phyloP scores from a whole-genome alignment of 345 rosid genomes.

The Barbarea vulgaris region DNA sequence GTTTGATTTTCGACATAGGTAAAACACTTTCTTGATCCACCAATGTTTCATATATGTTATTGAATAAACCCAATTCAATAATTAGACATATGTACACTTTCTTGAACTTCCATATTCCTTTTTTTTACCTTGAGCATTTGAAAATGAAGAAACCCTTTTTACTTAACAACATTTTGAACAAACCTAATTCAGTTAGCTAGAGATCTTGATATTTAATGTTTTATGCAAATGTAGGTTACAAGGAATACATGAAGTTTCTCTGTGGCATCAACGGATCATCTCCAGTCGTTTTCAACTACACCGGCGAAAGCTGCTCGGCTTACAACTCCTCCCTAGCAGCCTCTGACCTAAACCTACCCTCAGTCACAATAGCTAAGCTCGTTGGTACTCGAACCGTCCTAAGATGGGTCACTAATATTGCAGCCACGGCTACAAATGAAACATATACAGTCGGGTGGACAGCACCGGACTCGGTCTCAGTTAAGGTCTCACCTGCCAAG shows the following conservation, averaged over 20 bases:
- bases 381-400: slow-evolving; percentile 54
- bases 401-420: slow-evolving; percentile 64
- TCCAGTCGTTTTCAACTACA: slow-evolving; percentile 77
- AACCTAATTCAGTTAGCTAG: not conserved
- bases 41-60: not conserved
- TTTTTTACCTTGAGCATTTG: not conserved
- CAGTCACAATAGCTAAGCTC: slow-evolving; percentile 70
- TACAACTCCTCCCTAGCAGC: slow-evolving; percentile 53
- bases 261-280: slow-evolving; percentile 80
- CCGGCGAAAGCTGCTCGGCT: slow-evolving; percentile 61
- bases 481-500: slow-evolving; percentile 69
- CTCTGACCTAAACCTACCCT: slow-evolving; percentile 85
- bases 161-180: not conserved
- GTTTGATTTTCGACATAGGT: slow-evolving; percentile 80
- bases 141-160: not conserved
- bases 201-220: not conserved
- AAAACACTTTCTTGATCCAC: slow-evolving; percentile 42
- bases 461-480: slow-evolving; percentile 68
- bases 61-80: no score
- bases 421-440: slow-evolving; percentile 49
- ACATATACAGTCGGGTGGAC: slow-evolving; percentile 72
- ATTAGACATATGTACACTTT: no score
- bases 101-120: not conserved
- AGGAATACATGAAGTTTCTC: slow-evolving; percentile 82
- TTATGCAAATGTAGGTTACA: slow-evolving; percentile 55